Base-by-base conservation (phyloP, 768 basidiomycete genomes). In the Rhodosporidiobolus odoratus region DNA sequence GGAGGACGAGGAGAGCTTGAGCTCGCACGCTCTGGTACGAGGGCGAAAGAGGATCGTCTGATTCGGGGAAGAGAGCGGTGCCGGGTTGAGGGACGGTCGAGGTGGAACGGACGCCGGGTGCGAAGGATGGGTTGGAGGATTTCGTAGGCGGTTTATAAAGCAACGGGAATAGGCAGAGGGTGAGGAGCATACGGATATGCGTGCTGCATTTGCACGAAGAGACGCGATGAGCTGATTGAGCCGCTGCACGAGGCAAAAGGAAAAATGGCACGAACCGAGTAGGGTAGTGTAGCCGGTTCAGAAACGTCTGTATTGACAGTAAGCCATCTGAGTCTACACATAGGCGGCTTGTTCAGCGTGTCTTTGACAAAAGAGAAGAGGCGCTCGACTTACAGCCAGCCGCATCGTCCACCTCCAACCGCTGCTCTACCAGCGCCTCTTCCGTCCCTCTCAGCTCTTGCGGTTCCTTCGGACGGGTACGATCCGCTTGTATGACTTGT, bases 401-500 rank as follows among this genome's bases (percentile, higher is more conserved):
- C 17, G 64, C 65, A 53, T 71, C 69, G 25, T 71, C 69, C 32
- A 66, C 65, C 53, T 71, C 69, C 40, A 71, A 53, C 37, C 53
- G 43, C 16, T 54, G 34, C 4, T 56, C 40, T 34, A 71, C 59
- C 10, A 59, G 25, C 25, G 6, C n/a, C 17, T 50, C 60, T 25
- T 58, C 32, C 3, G 6, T 16, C 0, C n/a, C 27, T 12, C n/a
- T 32, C 35, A 66, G n/a, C 38, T 38, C 21, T 25, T 58, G 35
- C 10, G 69, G 65, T 12, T 52, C 27, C 10, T 25, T 16, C 25
- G 9, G 10, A 9, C 25, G 12, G 10, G 12, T 25, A 21, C n/a
- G n/a, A 58, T 43, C 43, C 13, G 23, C 12, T 45, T 13, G 23
- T 12, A 23, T 23, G 12, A 23, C 43, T 23, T 12, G 12, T 23